A percentile compares a stretch with the other conserved stretches of the same genome.
Evolutionary conservation across 208 protist species (phyloP).

Genomic region (Trypanosoma conorhini): DNA sequence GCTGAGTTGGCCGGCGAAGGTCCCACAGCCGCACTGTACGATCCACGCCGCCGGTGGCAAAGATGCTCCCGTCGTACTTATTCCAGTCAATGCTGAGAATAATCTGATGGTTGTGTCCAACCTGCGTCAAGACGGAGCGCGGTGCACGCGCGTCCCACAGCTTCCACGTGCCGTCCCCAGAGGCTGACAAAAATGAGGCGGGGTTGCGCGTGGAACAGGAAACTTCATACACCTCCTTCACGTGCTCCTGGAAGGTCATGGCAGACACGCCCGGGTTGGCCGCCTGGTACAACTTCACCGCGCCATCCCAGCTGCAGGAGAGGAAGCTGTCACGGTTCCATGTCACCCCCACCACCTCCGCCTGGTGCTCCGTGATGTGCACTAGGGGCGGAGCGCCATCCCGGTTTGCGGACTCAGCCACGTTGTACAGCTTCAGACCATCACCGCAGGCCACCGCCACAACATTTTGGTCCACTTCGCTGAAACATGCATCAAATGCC

Average conservation of each 20-base stretch:
- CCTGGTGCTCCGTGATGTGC: slow-evolving; percentile 77
- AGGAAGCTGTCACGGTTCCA: slow-evolving; percentile 87
- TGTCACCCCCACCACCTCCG: slow-evolving; percentile 77
- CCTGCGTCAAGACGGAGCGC: slow-evolving; percentile 75
- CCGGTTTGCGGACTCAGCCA: slow-evolving; percentile 68
- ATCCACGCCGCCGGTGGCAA: slow-evolving; percentile 87
- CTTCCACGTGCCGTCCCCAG: slow-evolving; percentile 90
- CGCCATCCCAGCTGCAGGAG: slow-evolving; percentile 84
- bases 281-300: slow-evolving; percentile 82
- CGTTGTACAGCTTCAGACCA: slow-evolving; percentile 87
- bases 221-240: slow-evolving; percentile 93
- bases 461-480: slow-evolving; percentile 76
- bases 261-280: slow-evolving; percentile 54
- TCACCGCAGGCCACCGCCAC: slow-evolving; percentile 86
- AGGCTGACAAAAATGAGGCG: slow-evolving; percentile 84
- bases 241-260: slow-evolving; percentile 78
- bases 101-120: slow-evolving; percentile 84
- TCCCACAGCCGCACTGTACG: slow-evolving; percentile 88
- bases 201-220: slow-evolving; percentile 67
- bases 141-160: slow-evolving; percentile 82
- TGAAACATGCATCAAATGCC: slow-evolving; percentile 87
- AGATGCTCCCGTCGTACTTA: slow-evolving; percentile 88
- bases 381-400: slow-evolving; percentile 73
- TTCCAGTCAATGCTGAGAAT: slow-evolving; percentile 92
- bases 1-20: slow-evolving; percentile 67